Conservation (phyloP, 2,329 filamentous ascomycete genomes). For the Colletotrichum sojae region DNA sequence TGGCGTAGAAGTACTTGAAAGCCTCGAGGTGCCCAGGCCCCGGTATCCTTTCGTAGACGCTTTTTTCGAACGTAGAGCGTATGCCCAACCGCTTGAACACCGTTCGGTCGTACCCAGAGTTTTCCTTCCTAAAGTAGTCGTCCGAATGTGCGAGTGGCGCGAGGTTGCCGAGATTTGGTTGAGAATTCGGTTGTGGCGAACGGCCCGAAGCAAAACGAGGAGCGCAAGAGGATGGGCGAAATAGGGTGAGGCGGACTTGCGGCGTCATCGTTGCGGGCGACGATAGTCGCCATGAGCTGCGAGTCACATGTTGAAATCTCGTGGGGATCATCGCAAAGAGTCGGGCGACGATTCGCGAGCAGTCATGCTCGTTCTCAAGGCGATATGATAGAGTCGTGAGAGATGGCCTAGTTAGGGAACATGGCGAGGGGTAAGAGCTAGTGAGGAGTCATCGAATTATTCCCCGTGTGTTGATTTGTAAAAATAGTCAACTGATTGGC, state of each 20-base stretch:
- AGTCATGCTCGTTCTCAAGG: constrained; percentile 16
- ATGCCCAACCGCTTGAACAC: background rate
- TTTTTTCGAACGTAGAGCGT: background rate
- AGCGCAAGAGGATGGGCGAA: background rate
- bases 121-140: too few relatives aligned
- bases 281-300: constrained; percentile 16
- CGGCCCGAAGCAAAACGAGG: too few relatives aligned
- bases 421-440: background rate
- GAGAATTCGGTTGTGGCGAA: too few relatives aligned
- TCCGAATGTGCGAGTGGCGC: too few relatives aligned
- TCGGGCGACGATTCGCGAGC: background rate
- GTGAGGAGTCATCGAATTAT: background rate
- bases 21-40: background rate
- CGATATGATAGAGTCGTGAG: background rate
- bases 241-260: background rate
- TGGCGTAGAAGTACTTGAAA: background rate
- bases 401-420: background rate
- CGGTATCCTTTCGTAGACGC: background rate
- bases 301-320: constrained; percentile 20
- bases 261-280: background rate
- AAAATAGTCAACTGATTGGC: too few relatives aligned
- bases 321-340: constrained; percentile 24
- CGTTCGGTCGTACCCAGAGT: too few relatives aligned
- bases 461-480: background rate
- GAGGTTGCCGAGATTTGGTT: too few relatives aligned